Evolutionary conservation across 1,284 basidiomycete genomes (phyloP), one percentile per base, ranked within the genome.

Genomic region (Agroathelia rolfsii): DNA sequence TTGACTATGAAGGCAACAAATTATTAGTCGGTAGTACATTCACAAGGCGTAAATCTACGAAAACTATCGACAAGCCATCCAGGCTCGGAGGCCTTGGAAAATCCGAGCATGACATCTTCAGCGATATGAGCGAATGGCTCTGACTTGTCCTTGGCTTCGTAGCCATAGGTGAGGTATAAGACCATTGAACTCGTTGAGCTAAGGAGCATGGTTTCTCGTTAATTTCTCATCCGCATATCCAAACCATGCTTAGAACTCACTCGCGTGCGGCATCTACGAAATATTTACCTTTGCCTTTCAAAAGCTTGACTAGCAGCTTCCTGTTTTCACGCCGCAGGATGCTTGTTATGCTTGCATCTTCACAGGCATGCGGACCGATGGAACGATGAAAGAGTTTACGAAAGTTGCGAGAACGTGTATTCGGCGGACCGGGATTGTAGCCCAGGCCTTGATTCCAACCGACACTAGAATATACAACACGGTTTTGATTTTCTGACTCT

Each of bases 381-480:
- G 53, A 54, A 15, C 54, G 50, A 22, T 61, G 53, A 41, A 64
- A 62, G 13, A 63, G 43, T 13, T 50, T 46, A 12, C 62, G 50
- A 35, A 64, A 55, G 25, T 58, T 55, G 25, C 56, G 56, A 42
- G 64, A 64, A 13, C 61, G 57, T 4, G 49, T 45, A 27, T 55
- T 53, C n/a, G 52, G 44, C 20, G 54, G 53, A 6, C 51, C 52
- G 13, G 50, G 45, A 2, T 56, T 46, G 36, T 63, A 63, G 6
- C 62, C 61, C 3, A 65, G 43, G 0, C 60, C 62, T 15, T 52
- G 55, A 26, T 58, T 47, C 62, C 62, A 65, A 6, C 62, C 62
- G 6, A 62, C 57, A 0, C 61, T 62, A n/a, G n/a, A n/a, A n/a
- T n/a, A n/a, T n/a, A n/a, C n/a, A n/a, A n/a, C n/a, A n/a, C n/a